phyloP scores from a whole-genome alignment of 176 grass and related monocot genomes.

The Phoenix dactylifera region DNA sequence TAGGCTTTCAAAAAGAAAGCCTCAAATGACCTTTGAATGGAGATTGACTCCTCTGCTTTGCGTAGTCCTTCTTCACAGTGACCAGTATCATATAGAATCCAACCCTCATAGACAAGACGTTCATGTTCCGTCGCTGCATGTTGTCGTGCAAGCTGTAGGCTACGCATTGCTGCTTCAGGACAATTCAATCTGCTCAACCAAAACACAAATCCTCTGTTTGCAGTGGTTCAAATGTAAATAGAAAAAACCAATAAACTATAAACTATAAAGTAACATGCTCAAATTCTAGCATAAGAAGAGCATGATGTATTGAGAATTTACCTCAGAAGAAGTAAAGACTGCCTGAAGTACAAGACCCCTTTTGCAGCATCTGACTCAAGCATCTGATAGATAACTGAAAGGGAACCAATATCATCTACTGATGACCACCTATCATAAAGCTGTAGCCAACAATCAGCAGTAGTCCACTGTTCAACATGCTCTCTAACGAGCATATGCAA shows the following conservation, averaged over 20 bases:
- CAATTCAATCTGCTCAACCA: constrained; percentile 61
- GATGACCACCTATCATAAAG: constrained; percentile 82
- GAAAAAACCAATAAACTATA: too few relatives aligned
- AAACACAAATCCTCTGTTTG: neutral
- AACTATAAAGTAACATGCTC: too few relatives aligned
- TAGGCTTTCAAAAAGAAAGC: constrained; percentile 98
- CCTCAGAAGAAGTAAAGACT: constrained; percentile 93
- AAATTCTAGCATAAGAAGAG: too few relatives aligned
- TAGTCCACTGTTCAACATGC: constrained; percentile 82
- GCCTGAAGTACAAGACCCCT: constrained; percentile 84
- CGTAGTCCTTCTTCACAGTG: constrained; percentile 71
- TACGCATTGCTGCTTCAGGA: constrained; percentile 77
- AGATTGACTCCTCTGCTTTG: constrained; percentile 82
- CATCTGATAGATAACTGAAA: constrained; percentile 90
- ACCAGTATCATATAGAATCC: constrained; percentile 89
- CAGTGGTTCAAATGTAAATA: too few relatives aligned
- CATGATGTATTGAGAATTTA: constrained; percentile 20
- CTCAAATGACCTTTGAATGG: constrained; percentile 87
- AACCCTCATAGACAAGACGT: constrained; percentile 77
- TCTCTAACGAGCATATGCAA: constrained; percentile 56
- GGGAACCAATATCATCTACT: constrained; percentile 85
- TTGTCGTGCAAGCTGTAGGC: constrained; percentile 74
- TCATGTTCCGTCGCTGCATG: constrained; percentile 63
- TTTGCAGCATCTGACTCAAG: constrained; percentile 82
- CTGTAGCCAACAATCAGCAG: constrained; percentile 89